Base-by-base conservation (phyloP, 2,329 filamentous ascomycete species). In the Penicillium sp. region DNA sequence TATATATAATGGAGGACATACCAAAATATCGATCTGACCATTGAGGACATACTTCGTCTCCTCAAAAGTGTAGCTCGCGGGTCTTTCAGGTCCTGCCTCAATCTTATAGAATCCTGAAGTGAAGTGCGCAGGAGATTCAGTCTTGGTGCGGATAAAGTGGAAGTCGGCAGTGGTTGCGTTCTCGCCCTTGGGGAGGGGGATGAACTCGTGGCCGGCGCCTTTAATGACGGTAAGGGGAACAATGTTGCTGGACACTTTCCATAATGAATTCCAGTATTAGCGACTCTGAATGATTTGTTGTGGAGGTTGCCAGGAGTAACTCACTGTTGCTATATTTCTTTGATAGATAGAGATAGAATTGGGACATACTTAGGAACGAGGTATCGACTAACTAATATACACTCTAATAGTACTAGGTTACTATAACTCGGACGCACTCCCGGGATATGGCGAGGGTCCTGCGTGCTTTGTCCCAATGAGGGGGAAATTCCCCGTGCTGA, bases 71-170 rank as follows among this genome's bases (percentile, higher is more conserved):
- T 68, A 68, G 44, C 57, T 61, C 1, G 61, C 66, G 10, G 62
- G 64, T 53, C 66, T 36, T 44, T 62, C 51, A 31, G 65, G 60
- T 3, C 66, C 66, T 29, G 64, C 61, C 49, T 64, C 66, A 33
- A 68, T 64, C 60, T 66, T 67, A 39, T 68, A 68, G 49, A 68
- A 66, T 13, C 64, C 62, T 0, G 66, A 65, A n/a, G 65, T 67
- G 15, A 67, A 48, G 51, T 62, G 31, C 4, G 66, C 55, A n/a
- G 65, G 64, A 8, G 63, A 63, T 23, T 65, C 59, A 6, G 62
- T 67, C 55, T 65, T 55, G 35, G 65, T 67, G 42, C 62, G 65
- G 13, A 63, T 62, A 7, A 64, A 66, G 44, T 68, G 65, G 52
- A 68, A 68, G 48, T 68, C 65, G 51, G 65, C 65, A 8, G 61